phyloP scores from a whole-genome alignment of 2,329 filamentous ascomycete species.

The Penicillium oxalicum region DNA sequence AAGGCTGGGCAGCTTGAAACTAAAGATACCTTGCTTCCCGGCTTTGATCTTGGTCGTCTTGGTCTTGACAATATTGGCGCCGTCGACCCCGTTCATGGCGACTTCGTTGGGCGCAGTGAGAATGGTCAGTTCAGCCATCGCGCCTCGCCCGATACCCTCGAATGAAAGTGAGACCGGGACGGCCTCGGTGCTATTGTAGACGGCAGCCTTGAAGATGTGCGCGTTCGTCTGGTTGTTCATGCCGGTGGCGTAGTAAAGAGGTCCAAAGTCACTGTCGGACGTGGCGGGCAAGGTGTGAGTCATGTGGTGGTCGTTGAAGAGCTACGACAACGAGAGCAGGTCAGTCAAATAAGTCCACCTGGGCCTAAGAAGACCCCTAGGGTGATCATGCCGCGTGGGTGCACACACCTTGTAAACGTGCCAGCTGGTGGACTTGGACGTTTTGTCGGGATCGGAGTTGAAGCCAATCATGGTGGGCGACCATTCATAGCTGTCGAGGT shows the following conservation, averaged over 20 bases:
- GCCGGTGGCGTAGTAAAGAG: conserved; percentile 45
- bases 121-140: conserved; percentile 37
- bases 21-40: conserved; percentile 22
- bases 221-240: conserved; percentile 31
- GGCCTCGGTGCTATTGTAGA: conserved; percentile 43
- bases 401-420: conserved; percentile 23
- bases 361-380: too few relatives aligned
- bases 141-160: conserved; percentile 29
- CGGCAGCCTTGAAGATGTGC: conserved; percentile 44
- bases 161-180: conserved; percentile 33
- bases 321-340: conserved; percentile 10
- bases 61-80: conserved; percentile 17
- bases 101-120: conserved; percentile 34
- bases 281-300: conserved; percentile 41
- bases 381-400: too few relatives aligned
- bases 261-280: conserved; percentile 34
- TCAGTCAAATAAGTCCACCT: too few relatives aligned
- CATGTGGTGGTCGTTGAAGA: conserved; percentile 42
- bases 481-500: conserved; percentile 25
- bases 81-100: conserved; percentile 28
- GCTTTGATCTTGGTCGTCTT: conserved; percentile 18
- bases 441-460: conserved; percentile 25
- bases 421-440: conserved; percentile 27
- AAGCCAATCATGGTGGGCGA: conserved; percentile 28
- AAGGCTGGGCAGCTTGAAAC: conserved; percentile 22